Base-by-base conservation (phyloP, 2,329 filamentous ascomycete genomes). In the Xylaria sp. region DNA sequence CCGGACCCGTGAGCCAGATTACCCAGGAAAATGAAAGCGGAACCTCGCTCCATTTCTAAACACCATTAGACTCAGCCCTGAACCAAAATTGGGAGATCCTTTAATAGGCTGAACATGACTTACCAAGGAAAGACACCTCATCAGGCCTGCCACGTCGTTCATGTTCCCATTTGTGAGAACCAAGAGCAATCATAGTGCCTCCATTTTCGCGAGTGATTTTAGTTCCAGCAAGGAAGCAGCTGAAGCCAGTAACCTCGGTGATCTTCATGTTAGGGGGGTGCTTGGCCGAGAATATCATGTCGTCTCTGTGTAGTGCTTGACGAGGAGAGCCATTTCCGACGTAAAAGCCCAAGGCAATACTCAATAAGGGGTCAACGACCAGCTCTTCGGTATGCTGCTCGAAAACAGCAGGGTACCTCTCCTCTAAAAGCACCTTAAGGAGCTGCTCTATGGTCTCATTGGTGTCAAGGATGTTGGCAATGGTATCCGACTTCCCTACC, bases 111-210 rank as follows among this genome's bases (percentile, higher is more conserved):
- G 9, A 9, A 38, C 7, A 46, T 47, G 15, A 28, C 55, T 33
- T 57, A 57, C 55, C 55, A 28, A 57, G 55, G 35, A 57, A 38
- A 5, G 55, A 49, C 4, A 57, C 55, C 21, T 57, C 55, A 40
- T 57, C 55, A n/a, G 45, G 28, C n/a, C 55, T 25, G 15, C 55
- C 55, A 28, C 45, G 45, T 57, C 55, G 43, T 4, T 50, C 55
- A 43, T 57, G 55, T 23, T 57, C 55, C 55, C 55, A 57, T 23
- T 57, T 57, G 23, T 57, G 55, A 21, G 55, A 57, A 11, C 55
- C 55, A 28, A 50, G 55, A 50, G 50, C 31, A 33, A 57, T 35
- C 45, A 50, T 40, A 57, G 55, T 57, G 14, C 55, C 55, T 3
- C 55, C 55, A 8, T 57, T 57, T 33, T 57, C 55, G 3, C 55